Base-by-base conservation (phyloP, 257 asterid species). In the Perilla frutescens region DNA sequence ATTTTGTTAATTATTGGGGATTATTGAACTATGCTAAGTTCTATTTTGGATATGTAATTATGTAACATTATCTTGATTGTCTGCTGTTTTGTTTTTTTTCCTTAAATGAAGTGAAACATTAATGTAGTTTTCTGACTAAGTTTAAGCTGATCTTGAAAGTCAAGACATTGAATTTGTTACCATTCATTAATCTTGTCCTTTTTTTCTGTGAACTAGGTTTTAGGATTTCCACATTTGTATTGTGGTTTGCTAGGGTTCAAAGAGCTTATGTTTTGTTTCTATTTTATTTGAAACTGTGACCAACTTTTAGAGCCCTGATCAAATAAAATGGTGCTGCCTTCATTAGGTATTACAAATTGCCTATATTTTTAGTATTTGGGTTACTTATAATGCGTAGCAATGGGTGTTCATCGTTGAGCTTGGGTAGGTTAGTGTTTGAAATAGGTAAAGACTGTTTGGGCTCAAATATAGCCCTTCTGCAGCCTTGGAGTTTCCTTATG, bases 241-340 rank as follows among this genome's bases (percentile, higher is more conserved):
- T 20, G 5, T 0, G 39, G 39, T 43, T 40, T 62, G 53, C 51
- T 62, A 20, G 68, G 53, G 34, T 64, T 10, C 70, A 20, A 26
- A 64, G 56, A 44, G 2, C 10, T 13, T 63, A 12, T 4, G 36
- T 64, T 9, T 20, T 43, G 5, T 41, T 43, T 9, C 20, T 26
- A 64, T 20, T 41, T 62, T 13, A 5, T 41, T 13, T 20, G 15
- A 41, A 62, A 53, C 15, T 62, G 53, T 10, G 49, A n/a, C 13
- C 14, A 15, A 41, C 5, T 13, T 5, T 8, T 41, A 39, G 51
- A 40, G 40, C 26, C 36, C 34, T 8, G 50, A 14, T 62, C 13
- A 60, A 60, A 60, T 13, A n/a, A 58, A 58, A 32, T 34, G 64
- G 64, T 32, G 48, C 64, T 13, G 66, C 66, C 66, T 37, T 37